These are phyloP conservation scores for Cyberlindnera euphorbiae DNA, from an alignment of 805 yeast species.

Conservation along the genomic window DNA sequence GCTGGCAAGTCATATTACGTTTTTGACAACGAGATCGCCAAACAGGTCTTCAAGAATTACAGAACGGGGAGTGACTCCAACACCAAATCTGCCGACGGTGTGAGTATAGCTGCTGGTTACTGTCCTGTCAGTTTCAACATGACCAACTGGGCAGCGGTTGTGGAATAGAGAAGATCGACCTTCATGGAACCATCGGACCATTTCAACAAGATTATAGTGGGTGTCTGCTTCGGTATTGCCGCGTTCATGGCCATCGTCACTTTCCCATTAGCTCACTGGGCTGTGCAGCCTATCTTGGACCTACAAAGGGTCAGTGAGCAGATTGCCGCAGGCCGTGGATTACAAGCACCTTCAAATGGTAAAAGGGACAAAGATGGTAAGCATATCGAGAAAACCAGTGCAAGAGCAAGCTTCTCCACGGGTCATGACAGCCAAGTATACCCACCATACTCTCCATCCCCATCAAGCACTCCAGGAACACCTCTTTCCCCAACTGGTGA, in stretches of 20 bases:
- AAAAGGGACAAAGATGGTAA: constrained; percentile 10
- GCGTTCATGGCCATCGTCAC: constrained; percentile 70
- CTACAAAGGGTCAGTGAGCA: constrained; percentile 77
- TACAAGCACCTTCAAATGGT: constrained; percentile 21
- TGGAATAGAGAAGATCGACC: constrained; percentile 54
- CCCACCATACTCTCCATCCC: constrained; percentile 5
- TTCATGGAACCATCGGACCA: constrained; percentile 61
- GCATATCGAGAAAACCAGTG: constrained; percentile 6
- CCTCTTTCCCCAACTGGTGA: too few relatives aligned
- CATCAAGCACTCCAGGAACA: constrained; percentile 1
- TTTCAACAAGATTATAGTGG: constrained; percentile 64
- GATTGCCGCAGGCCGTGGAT: constrained; percentile 38
- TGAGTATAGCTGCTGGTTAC: constrained; percentile 52
- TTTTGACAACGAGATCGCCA: constrained; percentile 29
- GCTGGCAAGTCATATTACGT: constrained; percentile 24
- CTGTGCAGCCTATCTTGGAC: constrained; percentile 76
- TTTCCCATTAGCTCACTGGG: constrained; percentile 77
- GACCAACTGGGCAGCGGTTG: constrained; percentile 66
- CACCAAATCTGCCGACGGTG: constrained; percentile 32
- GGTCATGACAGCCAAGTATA: constrained; percentile 3
- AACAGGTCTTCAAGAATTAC: constrained; percentile 31
- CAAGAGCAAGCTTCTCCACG: constrained; percentile 5
- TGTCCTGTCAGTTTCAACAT: constrained; percentile 39
- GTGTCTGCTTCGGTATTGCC: constrained; percentile 76
- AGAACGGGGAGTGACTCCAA: constrained; percentile 39